Percentiles rank a stretch among this genome's conserved stretches.
These are phyloP conservation scores for Brettanomyces naardenensis DNA, from an alignment of 805 yeast species.

Conservation along the genomic window DNA sequence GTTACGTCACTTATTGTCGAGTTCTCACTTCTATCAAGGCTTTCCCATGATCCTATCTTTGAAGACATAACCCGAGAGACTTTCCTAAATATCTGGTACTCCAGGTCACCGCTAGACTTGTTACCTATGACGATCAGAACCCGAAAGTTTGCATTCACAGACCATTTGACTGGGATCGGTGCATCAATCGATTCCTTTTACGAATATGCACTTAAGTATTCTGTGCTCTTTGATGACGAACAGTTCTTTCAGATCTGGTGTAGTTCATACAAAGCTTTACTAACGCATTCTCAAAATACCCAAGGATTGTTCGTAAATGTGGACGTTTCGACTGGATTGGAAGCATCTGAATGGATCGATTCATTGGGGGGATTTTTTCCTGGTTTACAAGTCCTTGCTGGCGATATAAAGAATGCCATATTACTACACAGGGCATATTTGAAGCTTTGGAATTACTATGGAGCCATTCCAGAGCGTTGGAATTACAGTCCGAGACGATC, in stretches of 20 bases:
- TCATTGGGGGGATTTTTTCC: constrained; percentile 84
- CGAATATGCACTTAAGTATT: constrained; percentile 76
- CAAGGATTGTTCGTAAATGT: constrained; percentile 40
- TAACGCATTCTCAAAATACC: constrained; percentile 36
- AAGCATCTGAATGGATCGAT: constrained; percentile 68
- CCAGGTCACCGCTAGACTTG: constrained; percentile 52
- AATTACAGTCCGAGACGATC: constrained; percentile 26
- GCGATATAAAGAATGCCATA: constrained; percentile 62
- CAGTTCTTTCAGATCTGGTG: constrained; percentile 49
- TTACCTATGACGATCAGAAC: constrained; percentile 69
- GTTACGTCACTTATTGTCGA: constrained; percentile 80
- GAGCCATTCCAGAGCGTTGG: constrained; percentile 90
- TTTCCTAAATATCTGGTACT: constrained; percentile 63
- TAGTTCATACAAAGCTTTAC: constrained; percentile 49
- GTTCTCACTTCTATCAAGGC: constrained; percentile 61
- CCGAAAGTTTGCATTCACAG: constrained; percentile 36
- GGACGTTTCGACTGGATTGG: constrained; percentile 42
- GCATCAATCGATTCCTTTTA: constrained; percentile 89
- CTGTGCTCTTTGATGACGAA: constrained; percentile 63
- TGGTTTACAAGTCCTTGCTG: constrained; percentile 73
- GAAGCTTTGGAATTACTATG: constrained; percentile 75
- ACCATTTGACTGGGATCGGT: constrained; percentile 69
- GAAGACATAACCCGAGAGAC: constrained; percentile 55
- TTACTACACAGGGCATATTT: constrained; percentile 51
- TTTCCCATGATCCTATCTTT: constrained; percentile 69